Conservation (phyloP, 2,329 filamentous ascomycete species). For the Trichoderma aggressivum region DNA sequence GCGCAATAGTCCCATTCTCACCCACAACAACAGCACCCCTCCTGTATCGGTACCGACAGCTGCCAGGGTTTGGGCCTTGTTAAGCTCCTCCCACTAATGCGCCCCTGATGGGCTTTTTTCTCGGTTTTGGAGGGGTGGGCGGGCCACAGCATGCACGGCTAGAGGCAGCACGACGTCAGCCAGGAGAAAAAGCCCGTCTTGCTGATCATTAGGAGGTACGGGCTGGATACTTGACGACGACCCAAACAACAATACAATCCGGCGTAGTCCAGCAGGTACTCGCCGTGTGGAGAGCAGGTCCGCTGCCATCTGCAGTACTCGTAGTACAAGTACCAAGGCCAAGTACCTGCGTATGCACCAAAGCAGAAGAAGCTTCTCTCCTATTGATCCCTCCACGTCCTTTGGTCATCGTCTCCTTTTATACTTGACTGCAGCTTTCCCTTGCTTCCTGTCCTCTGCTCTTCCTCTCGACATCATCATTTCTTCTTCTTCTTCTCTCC, state of each 20-base stretch:
- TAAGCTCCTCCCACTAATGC: neutral
- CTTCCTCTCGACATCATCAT: constrained; percentile 14
- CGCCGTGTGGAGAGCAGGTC: neutral
- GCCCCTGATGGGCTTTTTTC: constrained; percentile 1
- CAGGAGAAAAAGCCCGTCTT: neutral
- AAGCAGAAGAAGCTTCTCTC: constrained; percentile 17
- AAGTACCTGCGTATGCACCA: neutral
- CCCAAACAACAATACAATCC: neutral
- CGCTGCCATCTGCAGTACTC: neutral
- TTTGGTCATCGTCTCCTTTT: constrained; percentile 21
- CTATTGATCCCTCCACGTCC: constrained; percentile 11
- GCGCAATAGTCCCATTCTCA: neutral
- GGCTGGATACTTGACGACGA: neutral
- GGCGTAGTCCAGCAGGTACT: neutral
- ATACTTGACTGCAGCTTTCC: constrained; percentile 23
- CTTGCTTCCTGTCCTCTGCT: neutral
- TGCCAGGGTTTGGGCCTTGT: neutral
- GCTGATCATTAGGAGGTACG: neutral
- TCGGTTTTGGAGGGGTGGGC: constrained; percentile 4
- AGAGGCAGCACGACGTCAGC: constrained; percentile 18
- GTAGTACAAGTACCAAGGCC: neutral
- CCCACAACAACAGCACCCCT: neutral
- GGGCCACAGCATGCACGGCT: neutral
- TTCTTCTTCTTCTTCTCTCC: constrained; percentile 17
- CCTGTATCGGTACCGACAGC: neutral